phyloP scores from a whole-genome alignment of 768 basidiomycete species.

The Boletus rufocinnamomeus region DNA sequence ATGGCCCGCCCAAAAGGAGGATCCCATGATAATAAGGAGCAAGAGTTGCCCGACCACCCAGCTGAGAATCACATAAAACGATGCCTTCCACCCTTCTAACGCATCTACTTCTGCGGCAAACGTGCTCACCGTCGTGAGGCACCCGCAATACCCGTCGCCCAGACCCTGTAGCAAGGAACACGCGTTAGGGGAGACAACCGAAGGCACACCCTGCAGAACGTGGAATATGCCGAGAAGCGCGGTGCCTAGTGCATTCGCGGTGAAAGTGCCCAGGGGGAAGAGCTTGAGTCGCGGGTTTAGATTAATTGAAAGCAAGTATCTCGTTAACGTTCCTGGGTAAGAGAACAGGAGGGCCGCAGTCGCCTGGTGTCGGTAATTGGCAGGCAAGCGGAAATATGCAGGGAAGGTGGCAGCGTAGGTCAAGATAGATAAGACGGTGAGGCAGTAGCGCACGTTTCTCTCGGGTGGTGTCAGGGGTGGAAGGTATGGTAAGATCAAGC shows the following conservation, averaged over 20 bases:
- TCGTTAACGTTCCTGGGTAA: slow-evolving; percentile 84
- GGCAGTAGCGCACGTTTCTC: slow-evolving; percentile 46
- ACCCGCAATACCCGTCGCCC: slow-evolving; percentile 92
- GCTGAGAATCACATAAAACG: slow-evolving; percentile 69
- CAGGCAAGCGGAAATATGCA: slow-evolving; percentile 74
- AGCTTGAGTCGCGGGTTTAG: slow-evolving; percentile 66
- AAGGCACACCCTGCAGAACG: slow-evolving; percentile 59
- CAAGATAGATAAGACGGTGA: slow-evolving; percentile 59
- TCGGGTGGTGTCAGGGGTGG: slow-evolving; percentile 45
- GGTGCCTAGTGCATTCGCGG: slow-evolving; percentile 77
- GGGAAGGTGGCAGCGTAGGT: slow-evolving; percentile 76
- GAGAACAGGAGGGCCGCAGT: slow-evolving; percentile 88
- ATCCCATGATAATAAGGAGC: slow-evolving; percentile 71
- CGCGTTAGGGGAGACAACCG: slow-evolving; percentile 45
- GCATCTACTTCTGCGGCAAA: slow-evolving; percentile 79
- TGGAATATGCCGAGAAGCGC: slow-evolving; percentile 75
- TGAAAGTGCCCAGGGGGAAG: slow-evolving; percentile 79
- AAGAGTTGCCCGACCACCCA: slow-evolving; percentile 70
- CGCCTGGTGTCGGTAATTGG: slow-evolving; percentile 69
- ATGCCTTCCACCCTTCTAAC: slow-evolving; percentile 57
- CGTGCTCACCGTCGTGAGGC: slow-evolving; percentile 92
- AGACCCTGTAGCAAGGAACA: slow-evolving; percentile 83
- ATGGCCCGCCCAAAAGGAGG: slow-evolving; percentile 55
- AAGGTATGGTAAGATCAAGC: slow-evolving; percentile 41
- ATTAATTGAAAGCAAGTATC: slow-evolving; percentile 72